phyloP scores from a whole-genome alignment of 768 basidiomycete species.

The Russula dissimulans region DNA sequence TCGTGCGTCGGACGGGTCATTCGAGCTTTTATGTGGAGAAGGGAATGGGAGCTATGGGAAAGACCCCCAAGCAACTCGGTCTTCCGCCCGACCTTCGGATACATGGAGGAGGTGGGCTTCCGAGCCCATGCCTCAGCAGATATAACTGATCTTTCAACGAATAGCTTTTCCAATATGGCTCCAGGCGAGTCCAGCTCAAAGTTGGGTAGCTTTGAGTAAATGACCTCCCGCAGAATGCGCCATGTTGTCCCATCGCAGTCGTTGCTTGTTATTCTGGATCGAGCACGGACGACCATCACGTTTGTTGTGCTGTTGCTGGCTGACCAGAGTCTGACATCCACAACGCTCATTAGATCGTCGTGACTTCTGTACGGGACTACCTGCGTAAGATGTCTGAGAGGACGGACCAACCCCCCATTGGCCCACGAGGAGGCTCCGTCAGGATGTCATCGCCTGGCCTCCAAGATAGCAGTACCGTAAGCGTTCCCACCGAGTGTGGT shows the following conservation, averaged over 20 bases:
- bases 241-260: slow-evolving; percentile 74
- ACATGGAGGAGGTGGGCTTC: slow-evolving; percentile 64
- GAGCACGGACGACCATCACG: slow-evolving; percentile 70
- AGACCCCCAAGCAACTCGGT: slow-evolving; percentile 63
- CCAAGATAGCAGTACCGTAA: slow-evolving; percentile 14
- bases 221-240: slow-evolving; percentile 47
- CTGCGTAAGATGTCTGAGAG: slow-evolving; percentile 44
- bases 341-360: slow-evolving; percentile 41
- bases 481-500: not conserved
- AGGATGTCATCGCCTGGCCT: slow-evolving; percentile 20
- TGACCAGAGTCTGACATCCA: not conserved
- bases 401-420: slow-evolving; percentile 10
- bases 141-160: not conserved
- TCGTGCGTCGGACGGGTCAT: slow-evolving; percentile 73
- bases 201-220: not conserved
- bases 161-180: slow-evolving; percentile 81
- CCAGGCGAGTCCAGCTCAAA: slow-evolving; percentile 39
- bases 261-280: slow-evolving; percentile 77
- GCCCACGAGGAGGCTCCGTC: slow-evolving; percentile 4
- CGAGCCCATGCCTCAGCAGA: not conserved
- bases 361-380: slow-evolving; percentile 59
- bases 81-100: slow-evolving; percentile 55
- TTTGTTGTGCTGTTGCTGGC: slow-evolving; percentile 29
- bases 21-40: slow-evolving; percentile 83
- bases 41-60: slow-evolving; percentile 77